Conservation (phyloP, 352 stramenopile genomes). For the Phytopythium oedochilum region DNA sequence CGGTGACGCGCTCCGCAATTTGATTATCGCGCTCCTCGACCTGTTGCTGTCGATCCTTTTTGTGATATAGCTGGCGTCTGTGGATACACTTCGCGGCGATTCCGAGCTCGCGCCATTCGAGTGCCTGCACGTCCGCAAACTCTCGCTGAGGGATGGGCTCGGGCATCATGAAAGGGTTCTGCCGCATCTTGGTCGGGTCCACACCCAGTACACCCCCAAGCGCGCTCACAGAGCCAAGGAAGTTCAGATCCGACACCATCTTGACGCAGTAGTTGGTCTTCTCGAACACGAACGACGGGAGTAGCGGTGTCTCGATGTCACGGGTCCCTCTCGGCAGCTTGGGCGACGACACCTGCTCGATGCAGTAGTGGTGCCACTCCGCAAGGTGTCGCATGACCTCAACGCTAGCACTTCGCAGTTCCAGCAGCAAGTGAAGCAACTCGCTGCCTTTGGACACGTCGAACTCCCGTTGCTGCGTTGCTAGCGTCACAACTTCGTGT, state of each 20-base stretch:
- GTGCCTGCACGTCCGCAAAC: conserved; percentile 25
- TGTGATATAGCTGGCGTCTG: conserved; percentile 3
- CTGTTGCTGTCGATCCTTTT: conserved; percentile 5
- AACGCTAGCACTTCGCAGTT: conserved; percentile 56
- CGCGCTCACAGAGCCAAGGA: conserved; percentile 43
- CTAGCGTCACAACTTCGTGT: conserved; percentile 25
- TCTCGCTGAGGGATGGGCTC: conserved; percentile 55
- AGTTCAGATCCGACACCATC: conserved; percentile 78
- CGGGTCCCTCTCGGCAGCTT: conserved; percentile 1
- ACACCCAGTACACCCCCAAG: conserved; percentile 54
- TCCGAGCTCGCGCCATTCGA: conserved; percentile 19
- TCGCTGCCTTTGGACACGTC: conserved; percentile 40
- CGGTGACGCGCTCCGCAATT: conserved; percentile 36
- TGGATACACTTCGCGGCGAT: conserved; percentile 9
- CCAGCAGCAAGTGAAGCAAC: conserved; percentile 58
- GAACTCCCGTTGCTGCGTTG: conserved; percentile 24
- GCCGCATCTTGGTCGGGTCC: conserved; percentile 46
- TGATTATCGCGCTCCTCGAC: conserved; percentile 36
- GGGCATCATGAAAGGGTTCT: conserved; percentile 87
- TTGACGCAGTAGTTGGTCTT: conserved; percentile 65
- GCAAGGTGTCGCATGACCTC: conserved; percentile 45
- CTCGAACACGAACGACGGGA: conserved; percentile 41
- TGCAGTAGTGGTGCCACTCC: conserved; percentile 37
- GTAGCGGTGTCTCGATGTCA: neutral
- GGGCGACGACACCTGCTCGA: conserved; percentile 11